These are phyloP conservation scores for Backusella westeae DNA, from an alignment of 192 early-diverging fungal species.

Conservation along the genomic window DNA sequence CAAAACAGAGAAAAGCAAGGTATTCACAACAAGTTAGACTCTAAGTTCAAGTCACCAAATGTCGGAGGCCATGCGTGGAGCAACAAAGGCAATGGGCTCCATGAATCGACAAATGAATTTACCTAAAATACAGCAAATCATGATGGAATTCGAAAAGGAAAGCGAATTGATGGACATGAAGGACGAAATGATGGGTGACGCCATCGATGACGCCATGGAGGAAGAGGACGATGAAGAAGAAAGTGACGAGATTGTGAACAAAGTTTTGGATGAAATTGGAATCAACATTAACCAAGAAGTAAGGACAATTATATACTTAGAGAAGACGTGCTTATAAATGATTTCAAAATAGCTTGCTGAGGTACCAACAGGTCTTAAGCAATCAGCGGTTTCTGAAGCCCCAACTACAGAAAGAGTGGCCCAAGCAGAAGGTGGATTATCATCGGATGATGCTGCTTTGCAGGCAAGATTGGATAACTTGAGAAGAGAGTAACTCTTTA, in stretches of 20 bases:
- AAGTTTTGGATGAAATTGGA: slow-evolving; percentile 95
- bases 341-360: slow-evolving; percentile 40
- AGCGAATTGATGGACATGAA: slow-evolving; percentile 98
- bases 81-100: slow-evolving; percentile 93
- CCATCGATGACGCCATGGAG: slow-evolving; percentile 95
- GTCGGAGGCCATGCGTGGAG: slow-evolving; percentile 93
- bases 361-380: slow-evolving; percentile 43
- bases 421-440: slow-evolving; percentile 49
- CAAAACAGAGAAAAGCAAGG: not conserved
- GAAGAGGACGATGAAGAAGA: slow-evolving; percentile 93
- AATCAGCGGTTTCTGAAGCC: slow-evolving; percentile 28
- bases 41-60: slow-evolving; percentile 94
- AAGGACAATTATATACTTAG: slow-evolving; percentile 12
- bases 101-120: slow-evolving; percentile 97
- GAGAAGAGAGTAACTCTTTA: slow-evolving; percentile 66
- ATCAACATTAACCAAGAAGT: slow-evolving; percentile 76
- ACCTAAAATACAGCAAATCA: slow-evolving; percentile 90
- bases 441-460: slow-evolving; percentile 74
- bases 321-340: not conserved
- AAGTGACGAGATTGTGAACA: slow-evolving; percentile 85
- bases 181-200: slow-evolving; percentile 98
- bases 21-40: slow-evolving; percentile 51
- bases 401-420: slow-evolving; percentile 47
- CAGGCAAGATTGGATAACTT: slow-evolving; percentile 89
- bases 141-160: slow-evolving; percentile 98